Conservation (phyloP, 768 basidiomycete species). For the Phanerochaete sordida region DNA sequence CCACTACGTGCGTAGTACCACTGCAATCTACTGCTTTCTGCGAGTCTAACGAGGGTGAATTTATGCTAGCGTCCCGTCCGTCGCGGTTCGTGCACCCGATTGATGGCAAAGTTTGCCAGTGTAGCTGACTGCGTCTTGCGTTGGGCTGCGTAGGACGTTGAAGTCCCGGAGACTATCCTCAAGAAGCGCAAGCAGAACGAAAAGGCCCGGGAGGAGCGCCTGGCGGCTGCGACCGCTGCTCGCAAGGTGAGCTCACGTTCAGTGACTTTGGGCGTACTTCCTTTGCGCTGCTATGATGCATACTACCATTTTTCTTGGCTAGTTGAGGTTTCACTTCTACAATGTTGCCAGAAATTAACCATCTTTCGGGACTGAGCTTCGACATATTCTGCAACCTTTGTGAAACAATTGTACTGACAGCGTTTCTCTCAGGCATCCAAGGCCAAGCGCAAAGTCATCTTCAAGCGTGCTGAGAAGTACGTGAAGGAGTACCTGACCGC, state of each 20-base stretch:
- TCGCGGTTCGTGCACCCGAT: slow-evolving; percentile 35
- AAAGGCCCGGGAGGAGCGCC: slow-evolving; percentile 92
- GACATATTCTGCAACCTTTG: slow-evolving; percentile 15
- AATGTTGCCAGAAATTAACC: slow-evolving; percentile 83
- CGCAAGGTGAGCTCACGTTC: slow-evolving; percentile 67
- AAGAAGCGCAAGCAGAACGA: slow-evolving; percentile 99
- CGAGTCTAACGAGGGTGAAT: slow-evolving; percentile 9
- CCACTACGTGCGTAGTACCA: slow-evolving; percentile 46
- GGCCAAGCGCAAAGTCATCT: slow-evolving; percentile 94
- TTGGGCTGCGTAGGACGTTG: slow-evolving; percentile 58
- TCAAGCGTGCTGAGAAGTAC: slow-evolving; percentile 98
- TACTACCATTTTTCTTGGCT: slow-evolving; percentile 76
- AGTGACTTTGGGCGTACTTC: not conserved
- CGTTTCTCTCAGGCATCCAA: slow-evolving; percentile 59
- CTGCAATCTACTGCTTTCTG: slow-evolving; percentile 1
- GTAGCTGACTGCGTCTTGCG: not conserved
- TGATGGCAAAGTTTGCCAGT: slow-evolving; percentile 3
- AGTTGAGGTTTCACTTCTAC: slow-evolving; percentile 49
- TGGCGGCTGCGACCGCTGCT: slow-evolving; percentile 77
- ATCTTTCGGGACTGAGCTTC: slow-evolving; percentile 88
- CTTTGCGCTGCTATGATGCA: slow-evolving; percentile 64
- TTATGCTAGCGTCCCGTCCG: slow-evolving; percentile 39
- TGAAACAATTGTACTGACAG: slow-evolving; percentile 8
- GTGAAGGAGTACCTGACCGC: slow-evolving; percentile 92
- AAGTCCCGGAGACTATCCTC: slow-evolving; percentile 99